Percentiles rank a stretch among this genome's conserved stretches.
phyloP scores from a whole-genome alignment of 169 alveolate species.

The Plasmodium fragile region DNA sequence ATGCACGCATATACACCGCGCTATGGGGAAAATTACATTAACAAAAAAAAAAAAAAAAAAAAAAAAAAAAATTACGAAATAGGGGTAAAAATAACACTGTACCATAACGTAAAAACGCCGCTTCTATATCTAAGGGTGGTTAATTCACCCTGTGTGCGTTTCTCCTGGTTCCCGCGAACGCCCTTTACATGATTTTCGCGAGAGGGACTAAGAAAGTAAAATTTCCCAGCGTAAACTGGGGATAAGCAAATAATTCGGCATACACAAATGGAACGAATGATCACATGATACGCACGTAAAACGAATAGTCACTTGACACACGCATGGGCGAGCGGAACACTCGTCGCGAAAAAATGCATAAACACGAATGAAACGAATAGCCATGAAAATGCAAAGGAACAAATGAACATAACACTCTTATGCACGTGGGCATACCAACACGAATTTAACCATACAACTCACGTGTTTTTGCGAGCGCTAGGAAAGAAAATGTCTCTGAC shows the following conservation, averaged over 20 bases:
- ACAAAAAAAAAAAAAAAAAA: slow-evolving; percentile 13
- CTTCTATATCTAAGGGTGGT: not conserved
- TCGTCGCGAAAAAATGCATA: not conserved
- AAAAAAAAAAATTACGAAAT: not conserved
- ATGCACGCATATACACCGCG: not conserved
- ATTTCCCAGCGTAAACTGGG: not conserved
- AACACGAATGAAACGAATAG: not conserved
- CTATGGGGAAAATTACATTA: not conserved
- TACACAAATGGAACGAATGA: not conserved
- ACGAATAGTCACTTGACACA: not conserved
- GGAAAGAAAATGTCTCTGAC: not conserved
- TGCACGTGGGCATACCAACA: not conserved
- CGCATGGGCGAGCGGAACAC: not conserved
- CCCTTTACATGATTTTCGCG: not conserved
- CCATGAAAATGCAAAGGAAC: not conserved
- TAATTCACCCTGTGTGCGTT: not conserved
- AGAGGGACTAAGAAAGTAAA: not conserved
- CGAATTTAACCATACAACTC: not conserved
- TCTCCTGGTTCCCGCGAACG: not conserved
- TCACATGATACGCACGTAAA: not conserved
- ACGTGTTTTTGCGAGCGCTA: not conserved
- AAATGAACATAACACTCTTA: not conserved
- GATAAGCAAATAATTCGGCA: not conserved
- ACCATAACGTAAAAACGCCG: not conserved
- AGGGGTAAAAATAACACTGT: not conserved